Evolutionary conservation across 148 eudicot genomes (phyloP).

Genomic region (Rhododendron griersonianum): DNA sequence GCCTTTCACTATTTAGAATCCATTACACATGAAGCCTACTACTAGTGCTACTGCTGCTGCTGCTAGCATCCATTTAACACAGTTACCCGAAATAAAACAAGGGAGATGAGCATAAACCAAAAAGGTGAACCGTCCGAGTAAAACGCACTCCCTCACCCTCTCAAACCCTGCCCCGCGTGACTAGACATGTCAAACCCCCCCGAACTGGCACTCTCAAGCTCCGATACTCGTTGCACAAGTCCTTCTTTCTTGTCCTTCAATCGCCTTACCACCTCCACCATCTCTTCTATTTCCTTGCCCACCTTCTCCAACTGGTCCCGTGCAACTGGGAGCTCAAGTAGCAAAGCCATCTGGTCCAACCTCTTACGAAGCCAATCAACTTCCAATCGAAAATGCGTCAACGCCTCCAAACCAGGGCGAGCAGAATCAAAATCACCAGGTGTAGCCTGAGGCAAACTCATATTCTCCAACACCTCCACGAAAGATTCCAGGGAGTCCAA

Average conservation of each 20-base stretch:
- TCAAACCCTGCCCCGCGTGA: background rate
- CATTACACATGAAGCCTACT: no score
- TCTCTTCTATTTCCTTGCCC: background rate
- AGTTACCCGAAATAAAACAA: no score
- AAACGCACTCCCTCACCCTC: background rate
- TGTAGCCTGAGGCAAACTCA: background rate
- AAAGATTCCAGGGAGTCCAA: background rate
- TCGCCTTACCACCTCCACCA: background rate
- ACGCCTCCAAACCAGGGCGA: background rate
- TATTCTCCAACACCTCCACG: background rate
- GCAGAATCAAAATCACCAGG: background rate
- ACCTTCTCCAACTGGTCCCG: background rate
- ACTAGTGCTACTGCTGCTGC: no score
- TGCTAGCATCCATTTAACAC: no score
- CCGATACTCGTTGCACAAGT: background rate
- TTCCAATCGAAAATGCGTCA: background rate
- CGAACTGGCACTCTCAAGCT: background rate
- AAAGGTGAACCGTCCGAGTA: no score
- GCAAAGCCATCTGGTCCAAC: background rate
- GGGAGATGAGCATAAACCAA: no score
- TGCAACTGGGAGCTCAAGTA: background rate
- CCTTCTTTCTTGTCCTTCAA: background rate
- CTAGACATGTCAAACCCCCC: background rate
- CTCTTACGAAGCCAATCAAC: background rate
- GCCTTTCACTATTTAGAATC: no score